Conservation (phyloP, 257 asterid species). For the Craterostigma plantagineum region DNA sequence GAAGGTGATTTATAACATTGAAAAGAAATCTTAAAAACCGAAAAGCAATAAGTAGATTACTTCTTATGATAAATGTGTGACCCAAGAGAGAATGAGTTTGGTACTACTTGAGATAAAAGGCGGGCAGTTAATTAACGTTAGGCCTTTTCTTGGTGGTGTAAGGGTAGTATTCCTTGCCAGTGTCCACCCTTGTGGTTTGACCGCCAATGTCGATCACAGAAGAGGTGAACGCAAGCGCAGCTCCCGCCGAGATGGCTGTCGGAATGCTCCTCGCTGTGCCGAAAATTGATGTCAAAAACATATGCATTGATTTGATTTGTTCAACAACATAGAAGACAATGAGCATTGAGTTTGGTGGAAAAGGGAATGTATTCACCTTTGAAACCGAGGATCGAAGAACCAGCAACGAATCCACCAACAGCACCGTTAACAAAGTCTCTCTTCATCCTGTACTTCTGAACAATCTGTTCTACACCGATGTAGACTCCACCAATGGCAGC, state of each 20-base stretch:
- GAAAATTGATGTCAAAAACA: too few relatives aligned
- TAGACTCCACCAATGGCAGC: conserved; percentile 94
- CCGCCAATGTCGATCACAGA: conserved; percentile 52
- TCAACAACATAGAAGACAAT: neutral
- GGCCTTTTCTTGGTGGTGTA: conserved; percentile 67
- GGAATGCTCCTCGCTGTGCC: conserved; percentile 74
- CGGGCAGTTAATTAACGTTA: too few relatives aligned
- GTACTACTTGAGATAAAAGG: too few relatives aligned
- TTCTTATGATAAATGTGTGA: too few relatives aligned
- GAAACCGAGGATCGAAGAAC: conserved; percentile 73
- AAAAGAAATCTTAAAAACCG: too few relatives aligned
- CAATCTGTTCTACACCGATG: conserved; percentile 71
- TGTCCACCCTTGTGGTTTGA: conserved; percentile 55
- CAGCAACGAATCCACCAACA: conserved; percentile 90
- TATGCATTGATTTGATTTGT: too few relatives aligned
- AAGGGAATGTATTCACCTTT: conserved; percentile 32
- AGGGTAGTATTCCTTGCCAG: conserved; percentile 68
- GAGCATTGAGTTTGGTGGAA: neutral
- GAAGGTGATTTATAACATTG: too few relatives aligned
- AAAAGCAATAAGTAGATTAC: too few relatives aligned
- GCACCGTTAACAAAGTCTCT: conserved; percentile 92
- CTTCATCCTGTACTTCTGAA: conserved; percentile 66
- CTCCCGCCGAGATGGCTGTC: conserved; percentile 66
- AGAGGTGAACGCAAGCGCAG: conserved; percentile 68
- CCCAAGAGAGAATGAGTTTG: too few relatives aligned